Evolutionary conservation across 306 rosid species (phyloP), one percentile per base, ranked within the genome.

Genomic region (Citrullus colocynthis): DNA sequence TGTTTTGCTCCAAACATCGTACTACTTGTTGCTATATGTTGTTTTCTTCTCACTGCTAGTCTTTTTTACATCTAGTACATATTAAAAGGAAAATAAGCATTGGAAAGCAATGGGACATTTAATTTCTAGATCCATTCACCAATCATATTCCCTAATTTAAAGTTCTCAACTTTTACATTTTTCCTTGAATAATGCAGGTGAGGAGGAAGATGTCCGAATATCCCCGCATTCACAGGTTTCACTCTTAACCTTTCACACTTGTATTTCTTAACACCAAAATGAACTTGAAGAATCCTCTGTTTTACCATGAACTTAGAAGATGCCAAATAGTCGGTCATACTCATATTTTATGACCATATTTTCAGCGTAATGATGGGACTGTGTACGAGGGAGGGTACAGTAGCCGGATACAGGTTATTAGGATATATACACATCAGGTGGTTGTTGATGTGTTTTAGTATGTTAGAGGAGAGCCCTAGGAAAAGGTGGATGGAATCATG

Each of bases 191-290:
- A 36, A 87, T 88, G 80, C 91, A 96, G 99, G 93, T 91, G 60
- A 82, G 90, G 79, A 85, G 85, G 83, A 91, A 86, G 90, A 89
- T 91, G 98, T 83, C 93, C 36, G 87, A 83, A 81, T 90, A 80
- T 80, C 88, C 88, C 58, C 90, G 75, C 41, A 66, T 82, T 86
- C 97, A 89, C 55, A 92, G 97, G 97, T 92, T 74, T 74, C 77
- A 74, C 42, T 52, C 77, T 32, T 51, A 51, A 28, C 41, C 42
- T 17, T 51, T 51, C 15, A 51, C 57, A 16, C 76, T 72, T 2
- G 3, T 52, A 30, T 49, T 48, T 45, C 76, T 72, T 28, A 48
- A 6, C 49, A 1, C 44, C 0, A 2, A 72, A 41, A 72, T 13
- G 41, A 14, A 24, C 14, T 71, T 6, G 37, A 16, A 45, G 21